phyloP scores from a whole-genome alignment of 2,329 filamentous ascomycete genomes.

The Pyrenochaeta sp. region DNA sequence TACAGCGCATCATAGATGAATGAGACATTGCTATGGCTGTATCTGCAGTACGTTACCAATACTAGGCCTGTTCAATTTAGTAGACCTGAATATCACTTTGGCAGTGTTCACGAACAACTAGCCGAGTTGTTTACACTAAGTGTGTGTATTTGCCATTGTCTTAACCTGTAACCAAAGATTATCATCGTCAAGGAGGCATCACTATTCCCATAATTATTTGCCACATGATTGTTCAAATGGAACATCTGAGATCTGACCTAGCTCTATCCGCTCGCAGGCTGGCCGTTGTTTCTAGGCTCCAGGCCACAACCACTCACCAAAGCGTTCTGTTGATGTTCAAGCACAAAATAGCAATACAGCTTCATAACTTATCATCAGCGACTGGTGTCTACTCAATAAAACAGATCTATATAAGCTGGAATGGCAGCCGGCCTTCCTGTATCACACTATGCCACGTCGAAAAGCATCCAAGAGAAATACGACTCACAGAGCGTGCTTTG shows the following conservation, averaged over 20 bases:
- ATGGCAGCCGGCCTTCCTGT: slow-evolving; percentile 37
- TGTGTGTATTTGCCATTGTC: too few species aligned
- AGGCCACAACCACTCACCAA: slow-evolving; percentile 11
- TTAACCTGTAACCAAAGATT: not conserved
- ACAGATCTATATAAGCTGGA: slow-evolving; percentile 31
- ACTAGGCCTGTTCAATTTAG: too few species aligned
- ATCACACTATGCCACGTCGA: slow-evolving; percentile 26
- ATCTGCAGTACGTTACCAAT: too few species aligned
- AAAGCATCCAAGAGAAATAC: slow-evolving; percentile 26
- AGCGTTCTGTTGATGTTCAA: slow-evolving; percentile 28
- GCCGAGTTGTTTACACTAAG: too few species aligned
- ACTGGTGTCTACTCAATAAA: slow-evolving; percentile 42
- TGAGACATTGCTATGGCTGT: too few species aligned
- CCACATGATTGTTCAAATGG: slow-evolving; percentile 29
- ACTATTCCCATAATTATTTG: slow-evolving; percentile 29
- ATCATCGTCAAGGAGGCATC: slow-evolving; percentile 13
- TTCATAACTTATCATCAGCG: slow-evolving; percentile 26
- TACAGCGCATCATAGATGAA: too few species aligned
- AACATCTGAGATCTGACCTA: slow-evolving; percentile 24
- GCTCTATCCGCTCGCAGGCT: slow-evolving; percentile 15
- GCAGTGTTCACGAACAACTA: too few species aligned
- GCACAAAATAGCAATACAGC: slow-evolving; percentile 18
- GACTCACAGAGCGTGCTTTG: slow-evolving; percentile 34
- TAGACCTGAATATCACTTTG: too few species aligned
- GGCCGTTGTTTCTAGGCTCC: slow-evolving; percentile 23